These are phyloP conservation scores for Shiraia sp. DNA, from an alignment of 2,329 filamentous ascomycete genomes.

Conservation along the genomic window DNA sequence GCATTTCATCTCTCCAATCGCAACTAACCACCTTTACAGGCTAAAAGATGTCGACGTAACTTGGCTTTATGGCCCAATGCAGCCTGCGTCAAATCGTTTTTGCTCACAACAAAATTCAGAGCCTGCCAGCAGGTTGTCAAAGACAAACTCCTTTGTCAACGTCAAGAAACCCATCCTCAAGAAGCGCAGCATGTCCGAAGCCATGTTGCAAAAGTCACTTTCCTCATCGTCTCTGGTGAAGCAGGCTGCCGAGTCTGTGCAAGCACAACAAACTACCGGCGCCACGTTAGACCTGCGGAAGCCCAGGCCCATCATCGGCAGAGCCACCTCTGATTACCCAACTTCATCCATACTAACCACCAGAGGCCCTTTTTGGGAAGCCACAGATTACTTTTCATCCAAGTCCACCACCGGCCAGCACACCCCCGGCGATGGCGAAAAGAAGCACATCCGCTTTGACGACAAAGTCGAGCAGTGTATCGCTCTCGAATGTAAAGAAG, in stretches of 20 bases:
- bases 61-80: slow-evolving; percentile 93
- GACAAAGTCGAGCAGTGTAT: slow-evolving; percentile 96
- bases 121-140: slow-evolving; percentile 59
- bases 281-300: slow-evolving; percentile 48
- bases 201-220: slow-evolving; percentile 87
- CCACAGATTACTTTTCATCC: slow-evolving; percentile 67
- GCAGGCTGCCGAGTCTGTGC: slow-evolving; percentile 83
- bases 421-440: slow-evolving; percentile 65
- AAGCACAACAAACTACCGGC: slow-evolving; percentile 74
- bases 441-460: slow-evolving; percentile 93
- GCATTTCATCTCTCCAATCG: slow-evolving; percentile 6
- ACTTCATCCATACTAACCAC: slow-evolving; percentile 61
- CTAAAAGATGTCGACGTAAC: slow-evolving; percentile 96
- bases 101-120: slow-evolving; percentile 55
- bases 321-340: slow-evolving; percentile 70
- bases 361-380: slow-evolving; percentile 63
- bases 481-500: slow-evolving; percentile 83
- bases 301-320: slow-evolving; percentile 60
- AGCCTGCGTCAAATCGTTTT: slow-evolving; percentile 66
- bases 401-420: slow-evolving; percentile 71
- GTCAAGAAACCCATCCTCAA: slow-evolving; percentile 91
- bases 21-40: slow-evolving; percentile 58
- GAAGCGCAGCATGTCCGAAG: slow-evolving; percentile 93
- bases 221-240: slow-evolving; percentile 88
- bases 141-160: slow-evolving; percentile 67